These are phyloP conservation scores for Grigorovia jiainica DNA, from an alignment of 805 yeast species.

Conservation along the genomic window DNA sequence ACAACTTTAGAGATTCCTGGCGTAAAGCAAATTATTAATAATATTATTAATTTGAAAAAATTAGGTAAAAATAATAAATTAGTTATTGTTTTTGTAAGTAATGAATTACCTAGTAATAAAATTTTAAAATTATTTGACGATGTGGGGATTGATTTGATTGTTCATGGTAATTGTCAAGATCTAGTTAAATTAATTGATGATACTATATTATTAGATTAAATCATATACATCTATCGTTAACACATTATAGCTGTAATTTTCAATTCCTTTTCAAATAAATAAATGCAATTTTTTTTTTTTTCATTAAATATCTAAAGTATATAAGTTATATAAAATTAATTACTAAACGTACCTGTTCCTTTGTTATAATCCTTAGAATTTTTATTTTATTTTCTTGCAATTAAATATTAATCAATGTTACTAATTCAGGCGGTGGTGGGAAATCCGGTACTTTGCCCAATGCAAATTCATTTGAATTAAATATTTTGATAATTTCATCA, in stretches of 20 bases:
- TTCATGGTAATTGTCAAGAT: slow-evolving; percentile 58
- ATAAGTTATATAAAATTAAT: too few species aligned
- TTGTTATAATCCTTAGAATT: too few species aligned
- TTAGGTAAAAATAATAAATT: slow-evolving; percentile 46
- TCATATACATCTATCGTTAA: too few species aligned
- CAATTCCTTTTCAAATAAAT: too few species aligned
- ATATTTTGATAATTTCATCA: slow-evolving; percentile 37
- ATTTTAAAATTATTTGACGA: slow-evolving; percentile 40
- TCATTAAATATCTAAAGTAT: too few species aligned
- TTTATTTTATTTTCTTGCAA: neutral
- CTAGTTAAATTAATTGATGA: slow-evolving; percentile 30
- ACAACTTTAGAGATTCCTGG: slow-evolving; percentile 79
- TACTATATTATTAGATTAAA: too few species aligned
- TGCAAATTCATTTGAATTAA: slow-evolving; percentile 38
- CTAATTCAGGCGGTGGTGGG: slow-evolving; percentile 52
- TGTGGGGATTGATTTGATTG: slow-evolving; percentile 40
- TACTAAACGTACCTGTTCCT: neutral
- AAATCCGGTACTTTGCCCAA: slow-evolving; percentile 62
- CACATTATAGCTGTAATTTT: too few species aligned
- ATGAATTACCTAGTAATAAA: slow-evolving; percentile 44
- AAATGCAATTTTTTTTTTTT: too few species aligned
- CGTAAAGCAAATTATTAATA: slow-evolving; percentile 50
- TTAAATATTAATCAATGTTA: neutral
- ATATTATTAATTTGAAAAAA: slow-evolving; percentile 38
- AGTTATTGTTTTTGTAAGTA: slow-evolving; percentile 51